A percentile compares a stretch with the other conserved stretches of the same genome.
These are phyloP conservation scores for Houttuynia cordata DNA, from an alignment of 164 flowering plant genomes.

Conservation along the genomic window DNA sequence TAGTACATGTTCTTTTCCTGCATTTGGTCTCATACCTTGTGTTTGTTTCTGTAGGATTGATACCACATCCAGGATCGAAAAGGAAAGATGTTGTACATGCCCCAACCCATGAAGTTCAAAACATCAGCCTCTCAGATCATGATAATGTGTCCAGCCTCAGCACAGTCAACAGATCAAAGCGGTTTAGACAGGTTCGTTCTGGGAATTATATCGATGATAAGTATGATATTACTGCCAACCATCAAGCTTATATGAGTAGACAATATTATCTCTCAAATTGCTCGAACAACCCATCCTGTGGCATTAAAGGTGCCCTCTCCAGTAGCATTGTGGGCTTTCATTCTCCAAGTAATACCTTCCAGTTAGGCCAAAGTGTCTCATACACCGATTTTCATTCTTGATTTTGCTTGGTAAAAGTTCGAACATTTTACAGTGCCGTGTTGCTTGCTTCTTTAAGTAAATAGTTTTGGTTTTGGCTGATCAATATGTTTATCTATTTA, in stretches of 20 bases:
- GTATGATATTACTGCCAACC: slow-evolving; percentile 4
- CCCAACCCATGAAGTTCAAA: slow-evolving; percentile 15
- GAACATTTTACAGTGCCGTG: not conserved
- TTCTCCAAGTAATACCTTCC: too few species aligned
- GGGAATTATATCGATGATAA: too few species aligned
- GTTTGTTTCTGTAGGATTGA: slow-evolving; percentile 34
- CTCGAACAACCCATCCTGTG: slow-evolving; percentile 45
- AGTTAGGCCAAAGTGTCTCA: slow-evolving; percentile 26
- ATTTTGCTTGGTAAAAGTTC: not conserved
- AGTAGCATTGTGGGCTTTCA: slow-evolving; percentile 61
- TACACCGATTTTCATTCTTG: slow-evolving; percentile 7
- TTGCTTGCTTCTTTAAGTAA: not conserved
- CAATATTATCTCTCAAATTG: slow-evolving; percentile 13
- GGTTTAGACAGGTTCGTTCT: slow-evolving; percentile 22
- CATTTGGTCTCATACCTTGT: not conserved
- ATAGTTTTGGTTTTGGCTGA: not conserved
- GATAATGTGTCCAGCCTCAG: slow-evolving; percentile 1
- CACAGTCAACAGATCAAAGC: slow-evolving; percentile 21
- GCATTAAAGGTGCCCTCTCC: slow-evolving; percentile 55
- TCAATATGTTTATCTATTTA: not conserved
- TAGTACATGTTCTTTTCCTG: too few species aligned
- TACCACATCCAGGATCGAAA: slow-evolving; percentile 48
- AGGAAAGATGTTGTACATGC: slow-evolving; percentile 33
- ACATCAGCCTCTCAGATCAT: slow-evolving; percentile 1
- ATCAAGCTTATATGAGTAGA: slow-evolving; percentile 24